Conservation (phyloP, 2,329 filamentous ascomycete species). For the Stachybotrys chlorohalonatus region DNA sequence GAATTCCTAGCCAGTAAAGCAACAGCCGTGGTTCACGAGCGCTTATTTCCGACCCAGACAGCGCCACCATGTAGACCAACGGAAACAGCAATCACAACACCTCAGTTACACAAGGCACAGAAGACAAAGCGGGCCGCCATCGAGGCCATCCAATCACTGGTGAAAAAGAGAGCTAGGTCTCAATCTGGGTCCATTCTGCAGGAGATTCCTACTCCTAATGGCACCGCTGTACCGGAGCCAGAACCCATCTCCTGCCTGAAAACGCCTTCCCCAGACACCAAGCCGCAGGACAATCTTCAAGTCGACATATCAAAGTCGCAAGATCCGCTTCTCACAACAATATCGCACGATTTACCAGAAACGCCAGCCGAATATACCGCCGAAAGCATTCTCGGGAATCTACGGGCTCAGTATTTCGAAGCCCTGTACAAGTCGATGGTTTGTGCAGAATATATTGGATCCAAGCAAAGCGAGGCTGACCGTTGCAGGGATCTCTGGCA, state of each 20-base stretch:
- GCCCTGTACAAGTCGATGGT: conserved; percentile 56
- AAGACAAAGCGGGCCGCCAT: conserved; percentile 52
- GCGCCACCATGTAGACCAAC: conserved; percentile 11
- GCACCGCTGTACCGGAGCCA: background rate
- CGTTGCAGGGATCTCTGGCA: conserved; percentile 57
- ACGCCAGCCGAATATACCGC: conserved; percentile 20
- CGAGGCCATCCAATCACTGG: conserved; percentile 52
- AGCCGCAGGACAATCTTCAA: background rate
- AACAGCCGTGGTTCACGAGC: conserved; percentile 26
- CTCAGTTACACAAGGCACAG: conserved; percentile 36
- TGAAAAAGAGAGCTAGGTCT: conserved; percentile 41
- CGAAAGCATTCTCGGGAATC: conserved; percentile 46
- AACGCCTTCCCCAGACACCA: background rate
- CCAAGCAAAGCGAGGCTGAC: conserved; percentile 16
- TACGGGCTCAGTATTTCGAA: conserved; percentile 50
- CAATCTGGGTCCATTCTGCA: conserved; percentile 30
- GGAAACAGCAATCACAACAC: conserved; percentile 26
- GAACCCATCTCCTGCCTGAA: background rate
- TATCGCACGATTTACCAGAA: background rate
- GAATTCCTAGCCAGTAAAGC: conserved; percentile 41
- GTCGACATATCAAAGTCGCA: background rate
- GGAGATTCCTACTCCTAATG: conserved; percentile 3
- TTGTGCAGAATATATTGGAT: conserved; percentile 16
- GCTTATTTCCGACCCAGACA: conserved; percentile 12
- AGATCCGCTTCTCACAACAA: background rate